These are phyloP conservation scores for Vitis riparia DNA, from an alignment of 164 flowering plant genomes.

Conservation along the genomic window DNA sequence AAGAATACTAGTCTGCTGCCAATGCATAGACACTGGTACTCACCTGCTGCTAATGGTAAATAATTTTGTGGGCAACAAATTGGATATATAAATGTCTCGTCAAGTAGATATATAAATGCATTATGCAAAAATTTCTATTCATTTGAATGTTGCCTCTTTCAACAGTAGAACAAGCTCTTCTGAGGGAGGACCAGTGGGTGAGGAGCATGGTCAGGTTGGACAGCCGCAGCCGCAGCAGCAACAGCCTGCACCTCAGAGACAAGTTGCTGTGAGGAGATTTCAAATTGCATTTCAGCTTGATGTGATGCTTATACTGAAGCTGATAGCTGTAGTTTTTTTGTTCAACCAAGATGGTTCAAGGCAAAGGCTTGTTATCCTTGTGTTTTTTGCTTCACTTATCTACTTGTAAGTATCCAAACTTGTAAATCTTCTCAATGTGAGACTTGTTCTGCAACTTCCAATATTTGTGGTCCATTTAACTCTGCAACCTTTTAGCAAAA, in stretches of 20 bases:
- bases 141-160: background rate
- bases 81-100: too few relatives aligned
- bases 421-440: background rate
- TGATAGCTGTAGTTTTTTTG: conserved; percentile 87
- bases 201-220: conserved; percentile 62
- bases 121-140: too few relatives aligned
- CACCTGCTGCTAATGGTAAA: too few relatives aligned
- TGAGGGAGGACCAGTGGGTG: conserved; percentile 51
- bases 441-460: background rate
- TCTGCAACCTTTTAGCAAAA: background rate
- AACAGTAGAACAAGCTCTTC: conserved; percentile 47
- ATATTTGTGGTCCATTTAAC: background rate
- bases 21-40: too few relatives aligned
- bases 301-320: conserved; percentile 78
- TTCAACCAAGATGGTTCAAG: conserved; percentile 98
- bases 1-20: too few relatives aligned
- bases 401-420: conserved; percentile 70
- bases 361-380: conserved; percentile 77
- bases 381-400: conserved; percentile 69
- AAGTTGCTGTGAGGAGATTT: conserved; percentile 80
- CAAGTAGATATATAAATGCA: too few relatives aligned
- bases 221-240: conserved; percentile 53
- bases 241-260: conserved; percentile 65
- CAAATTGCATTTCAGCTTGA: conserved; percentile 91
- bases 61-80: too few relatives aligned